Percentiles rank a stretch among this genome's conserved stretches.
phyloP scores from a whole-genome alignment of 2,329 filamentous ascomycete genomes.

The Pseudopithomyces chartarum region DNA sequence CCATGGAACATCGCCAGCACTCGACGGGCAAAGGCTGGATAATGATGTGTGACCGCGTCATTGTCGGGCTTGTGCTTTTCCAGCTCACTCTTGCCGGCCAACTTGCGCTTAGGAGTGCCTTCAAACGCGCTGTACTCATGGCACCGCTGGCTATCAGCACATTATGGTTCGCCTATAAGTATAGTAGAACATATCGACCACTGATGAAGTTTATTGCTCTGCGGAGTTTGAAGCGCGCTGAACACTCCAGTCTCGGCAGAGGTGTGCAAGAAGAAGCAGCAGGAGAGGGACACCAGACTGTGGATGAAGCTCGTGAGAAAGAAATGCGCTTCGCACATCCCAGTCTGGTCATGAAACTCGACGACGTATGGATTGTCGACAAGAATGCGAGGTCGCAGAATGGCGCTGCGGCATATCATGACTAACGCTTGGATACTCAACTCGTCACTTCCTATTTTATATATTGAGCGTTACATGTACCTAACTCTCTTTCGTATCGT shows the following conservation, averaged over 20 bases:
- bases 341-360: conserved; percentile 69
- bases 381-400: conserved; percentile 31
- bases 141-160: conserved; percentile 79
- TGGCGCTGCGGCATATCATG: conserved; percentile 24
- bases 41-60: conserved; percentile 91
- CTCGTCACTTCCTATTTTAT: background rate
- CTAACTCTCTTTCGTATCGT: background rate
- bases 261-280: conserved; percentile 50
- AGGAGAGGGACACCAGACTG: conserved; percentile 57
- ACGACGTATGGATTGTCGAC: conserved; percentile 68
- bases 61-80: conserved; percentile 85
- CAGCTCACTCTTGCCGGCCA: conserved; percentile 90
- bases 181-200: conserved; percentile 79
- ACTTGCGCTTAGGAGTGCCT: conserved; percentile 74
- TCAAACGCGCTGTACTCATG: conserved; percentile 73
- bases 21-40: conserved; percentile 93
- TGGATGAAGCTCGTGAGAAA: conserved; percentile 75
- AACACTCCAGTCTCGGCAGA: conserved; percentile 55
- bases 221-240: conserved; percentile 74
- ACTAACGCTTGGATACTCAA: conserved; percentile 8
- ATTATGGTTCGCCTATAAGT: conserved; percentile 88
- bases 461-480: conserved; percentile 19
- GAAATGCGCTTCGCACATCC: conserved; percentile 77
- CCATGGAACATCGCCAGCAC: conserved; percentile 96
- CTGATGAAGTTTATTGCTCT: conserved; percentile 92